phyloP scores from a whole-genome alignment of 2,329 filamentous ascomycete species.

The Beauveria caledonica region DNA sequence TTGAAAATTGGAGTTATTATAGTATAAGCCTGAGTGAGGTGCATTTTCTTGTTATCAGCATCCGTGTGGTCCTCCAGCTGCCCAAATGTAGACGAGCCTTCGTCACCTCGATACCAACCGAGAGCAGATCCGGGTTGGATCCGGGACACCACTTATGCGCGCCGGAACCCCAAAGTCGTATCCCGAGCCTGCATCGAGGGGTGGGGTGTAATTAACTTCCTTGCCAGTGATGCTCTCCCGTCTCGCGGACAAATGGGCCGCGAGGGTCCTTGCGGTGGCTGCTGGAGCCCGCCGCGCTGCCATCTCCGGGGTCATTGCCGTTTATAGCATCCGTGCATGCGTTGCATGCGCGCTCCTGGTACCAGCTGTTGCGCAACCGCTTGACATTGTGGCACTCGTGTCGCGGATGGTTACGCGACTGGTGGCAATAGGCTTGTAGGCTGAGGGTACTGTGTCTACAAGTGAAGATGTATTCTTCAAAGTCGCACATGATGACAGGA shows the following conservation, averaged over 20 bases:
- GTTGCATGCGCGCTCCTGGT: slow-evolving; percentile 29
- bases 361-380: slow-evolving; percentile 52
- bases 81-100: neutral
- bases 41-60: neutral
- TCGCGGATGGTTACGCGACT: slow-evolving; percentile 61
- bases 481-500: slow-evolving; percentile 50
- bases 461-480: slow-evolving; percentile 58
- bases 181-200: too few relatives aligned
- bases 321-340: neutral
- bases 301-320: neutral
- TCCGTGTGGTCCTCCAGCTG: neutral
- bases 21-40: neutral
- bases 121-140: too few relatives aligned
- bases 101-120: neutral
- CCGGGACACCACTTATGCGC: neutral
- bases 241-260: neutral
- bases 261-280: neutral
- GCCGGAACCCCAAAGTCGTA: neutral
- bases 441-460: slow-evolving; percentile 55
- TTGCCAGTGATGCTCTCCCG: neutral
- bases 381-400: slow-evolving; percentile 64
- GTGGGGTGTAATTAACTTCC: neutral
- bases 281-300: neutral
- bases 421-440: slow-evolving; percentile 64
- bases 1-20: neutral